These are phyloP conservation scores for Boletus sensibilis DNA, from an alignment of 768 basidiomycete genomes.

Conservation along the genomic window DNA sequence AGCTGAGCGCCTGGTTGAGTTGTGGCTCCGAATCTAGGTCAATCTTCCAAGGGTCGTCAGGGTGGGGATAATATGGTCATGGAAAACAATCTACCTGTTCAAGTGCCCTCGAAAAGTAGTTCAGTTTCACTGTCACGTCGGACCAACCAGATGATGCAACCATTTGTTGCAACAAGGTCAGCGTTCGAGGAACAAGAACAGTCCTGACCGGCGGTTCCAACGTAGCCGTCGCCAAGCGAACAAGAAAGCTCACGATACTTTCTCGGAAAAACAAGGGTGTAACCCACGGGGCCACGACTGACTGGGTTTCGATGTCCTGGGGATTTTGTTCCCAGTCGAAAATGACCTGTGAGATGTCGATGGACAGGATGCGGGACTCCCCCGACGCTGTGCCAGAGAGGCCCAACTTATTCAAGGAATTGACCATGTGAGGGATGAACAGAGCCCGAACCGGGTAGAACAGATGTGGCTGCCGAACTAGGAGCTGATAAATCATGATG, in stretches of 20 bases:
- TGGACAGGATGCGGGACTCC: slow-evolving; percentile 82
- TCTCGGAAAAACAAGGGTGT: slow-evolving; percentile 82
- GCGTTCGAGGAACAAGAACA: slow-evolving; percentile 58
- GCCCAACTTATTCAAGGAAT: slow-evolving; percentile 86
- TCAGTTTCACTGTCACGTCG: slow-evolving; percentile 88
- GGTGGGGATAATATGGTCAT: not conserved
- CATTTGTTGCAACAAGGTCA: slow-evolving; percentile 70
- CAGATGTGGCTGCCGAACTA: slow-evolving; percentile 85
- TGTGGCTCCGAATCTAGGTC: slow-evolving; percentile 68
- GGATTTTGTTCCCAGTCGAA: slow-evolving; percentile 88
- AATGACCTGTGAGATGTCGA: slow-evolving; percentile 90
- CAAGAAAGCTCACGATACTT: slow-evolving; percentile 90
- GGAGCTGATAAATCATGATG: slow-evolving; percentile 84
- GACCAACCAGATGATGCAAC: slow-evolving; percentile 84
- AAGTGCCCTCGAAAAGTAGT: slow-evolving; percentile 83
- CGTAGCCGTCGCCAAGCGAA: slow-evolving; percentile 79
- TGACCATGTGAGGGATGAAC: slow-evolving; percentile 92
- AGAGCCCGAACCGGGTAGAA: slow-evolving; percentile 92
- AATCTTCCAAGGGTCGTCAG: slow-evolving; percentile 43
- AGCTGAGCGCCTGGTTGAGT: slow-evolving; percentile 69
- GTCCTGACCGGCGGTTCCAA: slow-evolving; percentile 44
- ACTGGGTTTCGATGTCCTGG: slow-evolving; percentile 28
- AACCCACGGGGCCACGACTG: slow-evolving; percentile 50
- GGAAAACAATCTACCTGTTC: slow-evolving; percentile 54
- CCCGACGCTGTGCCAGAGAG: slow-evolving; percentile 64